A percentile compares a stretch with the other conserved stretches of the same genome.
Evolutionary conservation across 805 yeast species (phyloP).

Genomic region (Candida chilensis): DNA sequence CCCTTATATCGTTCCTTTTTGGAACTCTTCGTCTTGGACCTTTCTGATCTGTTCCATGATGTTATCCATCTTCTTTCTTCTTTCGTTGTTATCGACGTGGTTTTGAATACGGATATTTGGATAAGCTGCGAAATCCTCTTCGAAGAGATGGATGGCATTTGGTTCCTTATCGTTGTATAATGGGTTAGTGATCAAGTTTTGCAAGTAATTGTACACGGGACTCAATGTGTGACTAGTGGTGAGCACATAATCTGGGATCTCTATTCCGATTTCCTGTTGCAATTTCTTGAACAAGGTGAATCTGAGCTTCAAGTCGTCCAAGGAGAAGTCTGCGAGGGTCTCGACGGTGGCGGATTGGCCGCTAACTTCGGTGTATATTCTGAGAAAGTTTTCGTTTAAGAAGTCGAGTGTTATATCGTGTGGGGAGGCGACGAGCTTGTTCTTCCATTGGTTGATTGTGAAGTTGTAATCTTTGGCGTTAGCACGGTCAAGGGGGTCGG

Average conservation of each 20-base stretch:
- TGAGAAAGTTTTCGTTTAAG: conserved; percentile 12
- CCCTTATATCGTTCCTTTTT: conserved; percentile 11
- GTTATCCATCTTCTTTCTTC: conserved; percentile 32
- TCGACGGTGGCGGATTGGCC: conserved; percentile 3
- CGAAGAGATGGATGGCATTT: conserved; percentile 59
- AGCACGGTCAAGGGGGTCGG: too few species aligned
- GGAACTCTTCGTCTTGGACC: conserved; percentile 12
- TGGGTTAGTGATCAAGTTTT: conserved; percentile 26
- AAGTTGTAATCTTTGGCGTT: too few species aligned
- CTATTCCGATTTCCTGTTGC: conserved; percentile 37
- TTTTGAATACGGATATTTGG: conserved; percentile 48
- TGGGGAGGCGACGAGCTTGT: conserved; percentile 9
- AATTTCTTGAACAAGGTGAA: conserved; percentile 39
- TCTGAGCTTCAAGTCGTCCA: conserved; percentile 36
- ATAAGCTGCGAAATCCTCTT: conserved; percentile 45
- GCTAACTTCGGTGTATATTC: conserved; percentile 14
- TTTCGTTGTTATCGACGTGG: conserved; percentile 35
- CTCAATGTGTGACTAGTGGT: conserved; percentile 27
- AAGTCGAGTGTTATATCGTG: conserved; percentile 18
- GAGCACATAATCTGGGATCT: conserved; percentile 43
- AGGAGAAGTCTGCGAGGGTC: conserved; percentile 8
- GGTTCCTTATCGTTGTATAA: conserved; percentile 59
- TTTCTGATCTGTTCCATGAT: conserved; percentile 36
- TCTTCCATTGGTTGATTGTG: conserved; percentile 25
- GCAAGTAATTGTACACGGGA: conserved; percentile 26